A percentile compares a stretch with the other conserved stretches of the same genome.
phyloP scores from a whole-genome alignment of 805 yeast species.

The Nakazawaea ishiwadae region DNA sequence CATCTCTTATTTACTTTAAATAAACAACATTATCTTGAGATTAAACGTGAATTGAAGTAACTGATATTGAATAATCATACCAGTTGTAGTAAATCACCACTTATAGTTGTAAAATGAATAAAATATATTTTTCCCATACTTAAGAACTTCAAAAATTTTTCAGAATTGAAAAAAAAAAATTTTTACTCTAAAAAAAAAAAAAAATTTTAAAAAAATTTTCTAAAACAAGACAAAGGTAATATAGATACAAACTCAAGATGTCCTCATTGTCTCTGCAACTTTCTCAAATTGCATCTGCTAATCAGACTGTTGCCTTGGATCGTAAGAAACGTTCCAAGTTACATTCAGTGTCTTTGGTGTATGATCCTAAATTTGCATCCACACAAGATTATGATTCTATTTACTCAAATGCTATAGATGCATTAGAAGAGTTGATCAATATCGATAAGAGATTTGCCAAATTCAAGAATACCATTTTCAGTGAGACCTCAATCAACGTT shows the following conservation, averaged over 20 bases:
- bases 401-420: constrained; percentile 66
- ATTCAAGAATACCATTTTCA: constrained; percentile 71
- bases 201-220: not conserved
- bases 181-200: too few species aligned
- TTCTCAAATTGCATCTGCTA: constrained; percentile 58
- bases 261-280: constrained; percentile 76
- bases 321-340: constrained; percentile 81
- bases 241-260: not conserved
- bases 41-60: too few species aligned
- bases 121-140: too few species aligned
- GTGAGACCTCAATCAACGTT: constrained; percentile 71
- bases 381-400: constrained; percentile 88
- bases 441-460: constrained; percentile 72
- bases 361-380: constrained; percentile 85
- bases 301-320: constrained; percentile 73
- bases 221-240: not conserved
- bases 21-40: too few species aligned
- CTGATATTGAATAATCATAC: too few species aligned
- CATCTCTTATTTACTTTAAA: too few species aligned
- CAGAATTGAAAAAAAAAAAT: too few species aligned
- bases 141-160: not conserved
- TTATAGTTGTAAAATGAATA: too few species aligned
- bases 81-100: too few species aligned
- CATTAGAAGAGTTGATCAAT: constrained; percentile 64
- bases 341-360: constrained; percentile 85